Evolutionary conservation across 106 monocot species (phyloP).

Genomic region (Xerophyta viscosa): DNA sequence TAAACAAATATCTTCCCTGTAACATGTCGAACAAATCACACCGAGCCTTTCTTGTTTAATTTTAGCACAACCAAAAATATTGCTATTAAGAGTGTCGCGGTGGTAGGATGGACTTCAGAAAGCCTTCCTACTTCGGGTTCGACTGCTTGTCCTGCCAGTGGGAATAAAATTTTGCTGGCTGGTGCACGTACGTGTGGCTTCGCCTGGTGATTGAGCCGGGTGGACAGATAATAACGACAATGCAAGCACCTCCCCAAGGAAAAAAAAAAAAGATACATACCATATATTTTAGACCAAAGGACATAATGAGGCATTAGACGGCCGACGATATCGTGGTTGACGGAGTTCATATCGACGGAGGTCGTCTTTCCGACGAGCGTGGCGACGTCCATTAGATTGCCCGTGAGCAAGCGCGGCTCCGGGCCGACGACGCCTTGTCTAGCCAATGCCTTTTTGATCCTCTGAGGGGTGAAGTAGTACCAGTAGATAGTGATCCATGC

Average conservation of each 20-base stretch:
- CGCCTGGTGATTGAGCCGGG: no score
- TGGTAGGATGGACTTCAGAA: no score
- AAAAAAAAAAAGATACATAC: constrained; percentile 13
- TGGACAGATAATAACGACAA: no score
- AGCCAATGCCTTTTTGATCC: constrained; percentile 48
- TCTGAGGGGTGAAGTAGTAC: constrained; percentile 50
- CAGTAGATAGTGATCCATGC: constrained; percentile 47
- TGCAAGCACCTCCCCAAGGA: neutral
- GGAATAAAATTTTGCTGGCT: no score
- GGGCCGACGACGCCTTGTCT: constrained; percentile 71
- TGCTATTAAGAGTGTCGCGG: neutral
- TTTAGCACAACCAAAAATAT: neutral
- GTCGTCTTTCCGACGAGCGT: constrained; percentile 39
- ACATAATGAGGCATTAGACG: constrained; percentile 84
- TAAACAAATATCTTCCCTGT: constrained; percentile 76
- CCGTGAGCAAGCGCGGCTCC: constrained; percentile 40
- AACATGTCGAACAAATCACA: no score
- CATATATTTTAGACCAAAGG: constrained; percentile 71
- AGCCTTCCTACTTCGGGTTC: no score
- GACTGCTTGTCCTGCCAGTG: no score
- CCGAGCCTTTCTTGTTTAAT: no score
- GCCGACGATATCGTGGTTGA: constrained; percentile 68
- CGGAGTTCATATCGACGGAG: constrained; percentile 37
- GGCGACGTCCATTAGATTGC: constrained; percentile 62
- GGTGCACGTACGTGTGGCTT: no score